Base-by-base conservation (phyloP, 352 stramenopile genomes). In the Globisporangium emineosum region DNA sequence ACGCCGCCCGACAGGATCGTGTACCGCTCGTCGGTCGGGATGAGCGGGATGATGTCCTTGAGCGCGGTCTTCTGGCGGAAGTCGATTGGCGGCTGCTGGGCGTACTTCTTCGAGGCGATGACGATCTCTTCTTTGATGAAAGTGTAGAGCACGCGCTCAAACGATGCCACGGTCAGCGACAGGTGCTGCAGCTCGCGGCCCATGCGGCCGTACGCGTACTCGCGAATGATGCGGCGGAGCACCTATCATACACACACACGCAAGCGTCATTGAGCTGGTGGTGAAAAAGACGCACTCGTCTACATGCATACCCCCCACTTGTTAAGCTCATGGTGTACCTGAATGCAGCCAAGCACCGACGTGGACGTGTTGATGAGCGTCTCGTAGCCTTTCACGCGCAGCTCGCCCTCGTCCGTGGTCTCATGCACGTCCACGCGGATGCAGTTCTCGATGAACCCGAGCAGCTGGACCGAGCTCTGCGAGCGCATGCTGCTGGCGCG, bases 41-140 rank as follows among this genome's bases (percentile, higher is more conserved):
- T 96, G 27, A 96, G 70, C 40, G 87, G 87, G 47, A 96, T 94
- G 66, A 96, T 90, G 64, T 96, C 87, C 64, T 96, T 96, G 30
- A 96, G 71, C 32, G 87, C 87, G 47, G 81, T 88, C 72, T 96
- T 96, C 45, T 73, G 57, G 45, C 85, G 82, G 30, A 93, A 93
- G 60, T 94, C 77, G 29, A 93, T 76, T 9, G 80, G 78, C 40
- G 81, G 72, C 10, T 72, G 65, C 45, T 75, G 65, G 5, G 68
- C 62, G 64, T 83, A 88, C 32, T 76, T 73, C 65, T 91, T 88
- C n/a, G 83, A 91, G 7, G 83, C 83, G 66, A 91, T 70, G 32
- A 95, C 74, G 69, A 95, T 87, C 70, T 95, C 87, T 62, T 96
- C 85, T 62, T 94, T 93, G 62, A 94, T 94, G 69, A 96, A 96